Evolutionary conservation across 345 rosid species (phyloP), one percentile per base, ranked within the genome.

Genomic region (Euphorbia lathyris): DNA sequence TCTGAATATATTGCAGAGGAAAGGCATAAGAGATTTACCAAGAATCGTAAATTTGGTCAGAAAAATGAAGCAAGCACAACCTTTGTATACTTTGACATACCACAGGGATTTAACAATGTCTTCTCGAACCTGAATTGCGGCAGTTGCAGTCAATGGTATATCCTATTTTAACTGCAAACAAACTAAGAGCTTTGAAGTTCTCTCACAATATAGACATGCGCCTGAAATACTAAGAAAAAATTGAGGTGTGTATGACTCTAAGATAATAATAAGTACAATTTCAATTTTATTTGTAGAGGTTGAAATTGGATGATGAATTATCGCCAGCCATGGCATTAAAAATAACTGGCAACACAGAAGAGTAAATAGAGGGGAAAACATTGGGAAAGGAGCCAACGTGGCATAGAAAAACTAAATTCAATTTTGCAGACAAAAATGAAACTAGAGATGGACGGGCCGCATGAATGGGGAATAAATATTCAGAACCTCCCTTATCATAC

Each of bases 121-220:
- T 80, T 84, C 86, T 58, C 75, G 89, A 71, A 90, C 98, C 58
- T 65, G 86, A 80, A 65, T 47, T 27, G 96, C 90, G 72, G 98
- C 98, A 19, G 97, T 93, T 67, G 98, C 97, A 63, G 98, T 93
- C 87, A 93, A 69, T 16, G 98, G 96, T 52, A 90, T 78, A 83
- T 90, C 88, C 64, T 63, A 77, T 62, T 81, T 84, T 77, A 88
- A 88, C 34, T 82, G 77, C 76, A 87, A 75, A 72, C 76, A 87
- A 75, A 72, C 59, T 84, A 71, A 79, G 67, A 65, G 78, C 57
- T 74, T 83, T 83, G 83, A 93, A 90, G 66, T 78, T 87, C 79
- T 89, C 85, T 64, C 93, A 82, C 80, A 93, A 73, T 53, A 82
- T 71, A 58, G 88, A 89, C 83, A 93, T 69, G 53, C 73, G 86